Evolutionary conservation across 2,329 filamentous ascomycete species (phyloP), one percentile per base, ranked within the genome.

Genomic region (Beauveria sp.): DNA sequence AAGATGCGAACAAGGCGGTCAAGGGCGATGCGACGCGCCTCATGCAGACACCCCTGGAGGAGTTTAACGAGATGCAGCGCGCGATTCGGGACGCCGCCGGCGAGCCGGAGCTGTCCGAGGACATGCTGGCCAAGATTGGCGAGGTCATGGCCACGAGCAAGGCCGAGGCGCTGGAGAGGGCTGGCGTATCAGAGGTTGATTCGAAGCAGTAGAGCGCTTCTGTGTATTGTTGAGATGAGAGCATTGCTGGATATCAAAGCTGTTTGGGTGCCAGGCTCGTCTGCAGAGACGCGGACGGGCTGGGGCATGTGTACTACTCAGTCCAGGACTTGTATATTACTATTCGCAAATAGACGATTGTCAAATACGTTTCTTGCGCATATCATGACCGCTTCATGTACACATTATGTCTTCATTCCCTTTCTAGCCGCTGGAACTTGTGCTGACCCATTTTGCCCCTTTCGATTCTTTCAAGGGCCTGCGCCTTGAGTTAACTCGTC

Each of bases 71-170:
- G 68, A 77, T 77, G 73, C 77, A 81, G 71, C 79, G 79, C 67
- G 78, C 76, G 62, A 71, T 77, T 63, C 82, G 80, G 67, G 79
- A 77, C 62, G 77, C 77, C 54, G 75, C 76, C 63, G 82, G 82
- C 67, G 79, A 84, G 73, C 83, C 82, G 12, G 77, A 79, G 68
- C 77, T 87, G 61, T 77, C 81, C 24, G 72, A 81, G 50, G 80
- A 82, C 67, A 85, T 87, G 81, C 72, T 87, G 70, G 81, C 81
- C 71, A 83, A 80, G 76, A 82, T 87, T 68, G 85, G 85, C 66
- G 75, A 82, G 73, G 73, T 86, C 66, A 86, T 87, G 73, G 82
- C 81, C 42, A 85, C 82, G 70, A 78, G 79, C 70, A 72, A 75
- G 61, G 70, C 69, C 62, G 72, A 73, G 6, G 71, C 72, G 5